Evolutionary conservation across 192 early-diverging fungal genomes (phyloP).

Genomic region (Radiomyces spectabilis): DNA sequence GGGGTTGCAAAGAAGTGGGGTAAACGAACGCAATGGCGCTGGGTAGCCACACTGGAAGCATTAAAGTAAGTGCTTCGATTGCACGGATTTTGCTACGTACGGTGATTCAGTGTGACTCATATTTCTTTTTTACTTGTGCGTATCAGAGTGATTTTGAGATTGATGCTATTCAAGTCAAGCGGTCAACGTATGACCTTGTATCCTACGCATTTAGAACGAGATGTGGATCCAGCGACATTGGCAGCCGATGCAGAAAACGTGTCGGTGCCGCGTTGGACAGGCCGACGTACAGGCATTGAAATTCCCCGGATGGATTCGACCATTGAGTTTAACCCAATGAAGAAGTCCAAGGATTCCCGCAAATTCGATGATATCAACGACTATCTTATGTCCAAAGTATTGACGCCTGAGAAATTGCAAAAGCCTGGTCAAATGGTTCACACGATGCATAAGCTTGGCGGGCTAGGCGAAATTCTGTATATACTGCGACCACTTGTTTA

Average conservation of each 20-base stretch:
- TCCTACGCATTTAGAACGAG: constrained; percentile 54
- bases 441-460: constrained; percentile 30
- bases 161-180: constrained; percentile 44
- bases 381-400: constrained; percentile 43
- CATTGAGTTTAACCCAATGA: constrained; percentile 10
- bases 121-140: not conserved
- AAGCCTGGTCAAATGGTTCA: constrained; percentile 67
- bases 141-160: constrained; percentile 35
- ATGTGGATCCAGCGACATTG: constrained; percentile 53
- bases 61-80: not conserved
- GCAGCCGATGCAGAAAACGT: constrained; percentile 11
- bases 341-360: not conserved
- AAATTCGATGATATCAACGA: constrained; percentile 36
- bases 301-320: constrained; percentile 6
- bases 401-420: constrained; percentile 55
- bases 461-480: constrained; percentile 69
- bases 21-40: not conserved
- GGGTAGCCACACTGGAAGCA: not conserved
- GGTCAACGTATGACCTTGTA: constrained; percentile 51
- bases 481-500: constrained; percentile 83
- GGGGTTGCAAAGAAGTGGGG: constrained; percentile 14
- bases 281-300: constrained; percentile 21
- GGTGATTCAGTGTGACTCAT: not conserved
- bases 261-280: constrained; percentile 27
- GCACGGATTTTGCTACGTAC: not conserved